Base-by-base conservation (phyloP, 2,329 filamentous ascomycete genomes). In the Mollisia scopiformis region DNA sequence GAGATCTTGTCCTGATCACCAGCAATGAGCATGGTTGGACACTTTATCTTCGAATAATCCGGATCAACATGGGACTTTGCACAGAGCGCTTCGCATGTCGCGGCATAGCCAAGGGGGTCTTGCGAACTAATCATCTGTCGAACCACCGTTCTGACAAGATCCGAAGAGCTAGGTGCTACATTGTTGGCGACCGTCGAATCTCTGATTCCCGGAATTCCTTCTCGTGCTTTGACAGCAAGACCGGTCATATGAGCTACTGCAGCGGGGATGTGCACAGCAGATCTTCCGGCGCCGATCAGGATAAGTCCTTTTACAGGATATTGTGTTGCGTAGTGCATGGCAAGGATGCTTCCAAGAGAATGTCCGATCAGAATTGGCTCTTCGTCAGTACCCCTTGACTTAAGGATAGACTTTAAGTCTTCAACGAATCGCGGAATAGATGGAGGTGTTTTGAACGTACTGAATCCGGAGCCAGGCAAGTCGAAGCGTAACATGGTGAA, bases 331-430 rank as follows among this genome's bases (percentile, higher is more conserved):
- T 74, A 75, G 31, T 76, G 74, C 54, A 77, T 68, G n/a, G 70
- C 69, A 59, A 77, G 66, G 31, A 75, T 73, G 54, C 67, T 71
- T 16, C 74, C 75, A 51, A 77, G 69, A 16, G 74, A 76, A 64
- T 77, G 75, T 19, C 74, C 74, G 52, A 77, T 63, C 52, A 75
- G 62, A 56, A 74, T 57, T 19, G 62, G 59, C 21, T 13, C 31
- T 23, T 57, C 62, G 23, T 58, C 52, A 4, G 37, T 16, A 10
- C 27, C 28, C 57, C 56, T 50, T 28, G 57, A 35, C n/a, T 54
- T 35, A 8, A 66, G 47, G 35, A 66, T 57, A 4, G 62, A 64
- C 23, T 49, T 39, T 3, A 66, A 53, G 33, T 64, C 60, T 27
- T 62, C 51, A 8, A 64, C 64, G 23, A 66, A 66, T 35, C 57